phyloP scores from a whole-genome alignment of 2,329 filamentous ascomycete species.

The Colletotrichum paranaense region DNA sequence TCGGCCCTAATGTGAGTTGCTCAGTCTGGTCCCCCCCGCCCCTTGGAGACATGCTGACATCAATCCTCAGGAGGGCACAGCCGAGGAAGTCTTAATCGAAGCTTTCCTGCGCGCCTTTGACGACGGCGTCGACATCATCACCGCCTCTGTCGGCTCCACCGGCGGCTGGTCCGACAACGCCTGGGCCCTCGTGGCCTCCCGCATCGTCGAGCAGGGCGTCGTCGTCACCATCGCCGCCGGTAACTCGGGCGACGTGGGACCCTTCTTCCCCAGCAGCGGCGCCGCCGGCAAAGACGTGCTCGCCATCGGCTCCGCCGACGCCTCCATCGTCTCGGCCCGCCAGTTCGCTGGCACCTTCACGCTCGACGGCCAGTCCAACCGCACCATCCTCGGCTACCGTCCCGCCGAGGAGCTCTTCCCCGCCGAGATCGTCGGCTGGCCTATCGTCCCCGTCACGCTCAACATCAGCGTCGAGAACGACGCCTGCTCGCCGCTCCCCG shows the following conservation, averaged over 20 bases:
- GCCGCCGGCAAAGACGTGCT: constrained; percentile 41
- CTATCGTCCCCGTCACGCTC: constrained; percentile 41
- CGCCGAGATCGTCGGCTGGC: constrained; percentile 38
- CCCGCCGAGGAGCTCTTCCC: constrained; percentile 39
- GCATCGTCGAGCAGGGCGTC: constrained; percentile 49
- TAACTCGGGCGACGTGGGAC: constrained; percentile 35
- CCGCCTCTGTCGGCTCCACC: constrained; percentile 25
- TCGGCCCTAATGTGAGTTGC: constrained; percentile 19
- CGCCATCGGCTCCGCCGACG: constrained; percentile 37
- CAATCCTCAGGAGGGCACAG: constrained; percentile 1
- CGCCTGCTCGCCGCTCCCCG: constrained; percentile 39
- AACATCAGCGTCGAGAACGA: constrained; percentile 40
- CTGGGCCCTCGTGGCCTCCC: constrained; percentile 54
- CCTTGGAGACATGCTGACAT: background rate
- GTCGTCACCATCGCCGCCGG: constrained; percentile 38
- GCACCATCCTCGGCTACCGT: constrained; percentile 40
- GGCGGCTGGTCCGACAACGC: constrained; percentile 50
- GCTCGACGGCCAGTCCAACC: constrained; percentile 37
- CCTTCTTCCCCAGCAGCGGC: constrained; percentile 40
- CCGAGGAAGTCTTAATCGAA: constrained; percentile 33
- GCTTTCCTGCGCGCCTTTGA: constrained; percentile 33
- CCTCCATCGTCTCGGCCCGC: constrained; percentile 26
- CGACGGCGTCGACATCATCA: constrained; percentile 35
- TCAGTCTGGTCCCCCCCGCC: background rate
- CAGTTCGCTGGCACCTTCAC: constrained; percentile 39